A percentile compares a stretch with the other conserved stretches of the same genome.
These are phyloP conservation scores for Aspergillus sp. DNA, from an alignment of 2,329 filamentous ascomycete genomes.

Conservation along the genomic window DNA sequence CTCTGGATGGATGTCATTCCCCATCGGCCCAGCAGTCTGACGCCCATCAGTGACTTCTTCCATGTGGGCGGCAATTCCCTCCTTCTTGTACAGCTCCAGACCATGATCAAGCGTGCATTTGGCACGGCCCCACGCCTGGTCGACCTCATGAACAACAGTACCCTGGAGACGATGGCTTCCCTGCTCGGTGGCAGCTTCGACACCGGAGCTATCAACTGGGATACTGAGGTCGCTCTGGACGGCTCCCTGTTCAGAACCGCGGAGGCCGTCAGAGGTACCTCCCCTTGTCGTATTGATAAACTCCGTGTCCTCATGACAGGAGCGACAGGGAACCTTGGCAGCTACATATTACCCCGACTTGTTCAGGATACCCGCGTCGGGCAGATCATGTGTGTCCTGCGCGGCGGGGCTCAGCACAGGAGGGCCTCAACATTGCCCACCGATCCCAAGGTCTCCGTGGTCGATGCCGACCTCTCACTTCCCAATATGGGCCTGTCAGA, in stretches of 20 bases:
- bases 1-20: slow-evolving; percentile 12
- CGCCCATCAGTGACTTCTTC: slow-evolving; percentile 19
- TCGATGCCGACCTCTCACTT: slow-evolving; percentile 3
- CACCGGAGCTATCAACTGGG: slow-evolving; percentile 38
- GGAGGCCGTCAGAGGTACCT: too few species aligned
- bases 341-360: slow-evolving; percentile 39
- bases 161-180: slow-evolving; percentile 42
- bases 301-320: slow-evolving; percentile 25
- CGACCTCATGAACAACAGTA: slow-evolving; percentile 39
- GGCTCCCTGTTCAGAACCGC: too few species aligned
- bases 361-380: slow-evolving; percentile 27
- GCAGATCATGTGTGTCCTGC: slow-evolving; percentile 43
- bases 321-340: slow-evolving; percentile 38
- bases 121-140: slow-evolving; percentile 28
- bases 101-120: slow-evolving; percentile 34
- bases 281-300: neutral
- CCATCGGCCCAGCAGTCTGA: neutral
- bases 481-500: slow-evolving; percentile 1
- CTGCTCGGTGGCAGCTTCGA: slow-evolving; percentile 22
- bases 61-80: slow-evolving; percentile 28
- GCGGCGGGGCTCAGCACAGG: neutral
- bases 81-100: slow-evolving; percentile 33
- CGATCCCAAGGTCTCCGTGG: slow-evolving; percentile 26
- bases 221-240: slow-evolving; percentile 30
- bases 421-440: slow-evolving; percentile 28